A percentile compares a stretch with the other conserved stretches of the same genome.
These are phyloP conservation scores for Sclerotinia borealis DNA, from an alignment of 2,329 filamentous ascomycete species.

Conservation along the genomic window DNA sequence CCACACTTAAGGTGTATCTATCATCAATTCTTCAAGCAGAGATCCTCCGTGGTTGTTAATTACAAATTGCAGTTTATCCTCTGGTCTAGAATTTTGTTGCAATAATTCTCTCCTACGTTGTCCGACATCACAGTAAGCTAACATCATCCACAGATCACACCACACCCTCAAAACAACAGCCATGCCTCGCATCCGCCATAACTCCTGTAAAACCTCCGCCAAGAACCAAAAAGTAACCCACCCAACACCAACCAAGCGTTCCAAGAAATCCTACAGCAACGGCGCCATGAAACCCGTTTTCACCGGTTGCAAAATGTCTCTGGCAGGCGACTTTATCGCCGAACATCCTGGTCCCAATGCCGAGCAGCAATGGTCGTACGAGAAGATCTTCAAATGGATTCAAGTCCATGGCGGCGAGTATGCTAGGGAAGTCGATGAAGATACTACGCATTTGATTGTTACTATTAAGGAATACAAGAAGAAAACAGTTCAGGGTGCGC, in stretches of 20 bases:
- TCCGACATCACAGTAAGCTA: not conserved
- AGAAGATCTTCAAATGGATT: constrained; percentile 62
- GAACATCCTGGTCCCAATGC: not conserved
- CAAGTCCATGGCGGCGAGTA: constrained; percentile 55
- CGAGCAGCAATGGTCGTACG: constrained; percentile 31
- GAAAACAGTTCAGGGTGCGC: constrained; percentile 22
- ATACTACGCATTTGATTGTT: constrained; percentile 69
- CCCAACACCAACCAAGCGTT: not conserved
- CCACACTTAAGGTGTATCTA: not conserved
- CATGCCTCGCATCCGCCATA: not conserved
- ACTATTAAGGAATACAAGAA: constrained; percentile 54
- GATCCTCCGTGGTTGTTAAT: not conserved
- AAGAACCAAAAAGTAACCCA: not conserved
- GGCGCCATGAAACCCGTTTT: constrained; percentile 39
- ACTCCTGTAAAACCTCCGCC: not conserved
- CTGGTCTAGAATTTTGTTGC: not conserved
- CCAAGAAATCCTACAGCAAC: constrained; percentile 5
- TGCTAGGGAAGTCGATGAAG: constrained; percentile 41
- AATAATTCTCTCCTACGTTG: not conserved
- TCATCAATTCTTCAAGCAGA: not conserved
- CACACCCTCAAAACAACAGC: not conserved
- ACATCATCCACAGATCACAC: not conserved
- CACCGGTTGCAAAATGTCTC: constrained; percentile 46
- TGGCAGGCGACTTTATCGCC: constrained; percentile 50
- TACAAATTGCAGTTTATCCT: not conserved